Base-by-base conservation (phyloP, 1,284 basidiomycete species). In the Clitocybe nebularis region DNA sequence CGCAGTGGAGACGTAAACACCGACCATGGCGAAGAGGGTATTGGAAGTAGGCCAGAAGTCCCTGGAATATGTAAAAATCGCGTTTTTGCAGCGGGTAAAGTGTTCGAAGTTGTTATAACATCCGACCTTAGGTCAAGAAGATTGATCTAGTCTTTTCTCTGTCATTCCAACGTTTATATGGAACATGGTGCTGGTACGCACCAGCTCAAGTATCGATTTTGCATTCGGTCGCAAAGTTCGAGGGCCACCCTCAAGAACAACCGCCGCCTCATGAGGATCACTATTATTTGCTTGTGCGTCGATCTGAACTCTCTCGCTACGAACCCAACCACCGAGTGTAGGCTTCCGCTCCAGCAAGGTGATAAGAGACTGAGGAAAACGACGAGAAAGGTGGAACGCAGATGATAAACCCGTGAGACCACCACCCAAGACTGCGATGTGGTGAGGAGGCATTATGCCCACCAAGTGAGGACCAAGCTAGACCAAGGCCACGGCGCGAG, bases 241-340 rank as follows among this genome's bases (percentile, higher is more conserved):
- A 23, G 93, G 92, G 0, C 93, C 93, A 21, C 77, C 74, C 67
- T 96, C 93, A 11, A 94, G 67, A 3, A 88, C 54, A 8, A 88
- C 71, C 3, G 54, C 65, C 53, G 39, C 62, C 66, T n/a, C 16
- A 56, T 52, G 34, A 57, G 1, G 67, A 8, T 17, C 71, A 14
- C 66, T 53, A 1, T 54, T 56, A 40, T 71, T 63, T 2, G 60
- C 55, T 5, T 62, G 30, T 2, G 55, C 41, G 16, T 40, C 47
- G 25, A 79, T 56, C 5, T 62, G 48, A n/a, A 85, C 66, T 1
- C 77, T 72, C 46, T 84, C 70, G 49, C 83, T 82, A 44, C 67
- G 67, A 0, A 93, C 78, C 92, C 92, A 97, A 22, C 94, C 94
- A 7, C 94, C 94, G 1, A 87, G 64, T 2, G 80, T 67, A 0